Conservation (phyloP, 2,329 filamentous ascomycete genomes). For the Diplodia intermedia region DNA sequence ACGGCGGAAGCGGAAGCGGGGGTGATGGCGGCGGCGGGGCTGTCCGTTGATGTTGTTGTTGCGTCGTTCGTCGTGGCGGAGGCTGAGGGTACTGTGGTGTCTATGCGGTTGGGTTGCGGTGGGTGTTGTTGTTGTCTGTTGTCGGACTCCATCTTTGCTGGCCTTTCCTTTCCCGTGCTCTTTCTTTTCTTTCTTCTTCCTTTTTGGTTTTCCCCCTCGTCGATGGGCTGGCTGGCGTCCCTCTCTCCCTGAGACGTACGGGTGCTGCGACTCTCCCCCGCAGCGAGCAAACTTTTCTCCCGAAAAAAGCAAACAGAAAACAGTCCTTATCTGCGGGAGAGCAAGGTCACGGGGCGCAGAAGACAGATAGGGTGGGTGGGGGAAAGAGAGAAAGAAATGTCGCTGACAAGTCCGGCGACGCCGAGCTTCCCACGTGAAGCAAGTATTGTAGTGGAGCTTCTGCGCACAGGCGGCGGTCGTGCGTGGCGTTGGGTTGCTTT, state of each 20-base stretch:
- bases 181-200: neutral
- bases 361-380: too few species aligned
- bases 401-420: neutral
- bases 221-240: too few species aligned
- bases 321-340: neutral
- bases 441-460: constrained; percentile 9
- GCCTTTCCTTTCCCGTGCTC: neutral
- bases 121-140: neutral
- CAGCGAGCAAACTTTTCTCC: neutral
- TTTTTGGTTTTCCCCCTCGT: neutral
- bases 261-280: neutral
- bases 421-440: constrained; percentile 24
- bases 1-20: neutral
- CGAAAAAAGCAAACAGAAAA: neutral
- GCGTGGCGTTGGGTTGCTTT: neutral
- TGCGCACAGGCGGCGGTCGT: neutral
- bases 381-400: neutral
- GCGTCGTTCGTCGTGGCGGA: neutral
- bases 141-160: constrained; percentile 6
- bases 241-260: too few species aligned
- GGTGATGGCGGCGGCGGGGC: constrained; percentile 6
- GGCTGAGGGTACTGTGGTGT: constrained; percentile 1
- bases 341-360: too few species aligned
- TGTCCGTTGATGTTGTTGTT: neutral
- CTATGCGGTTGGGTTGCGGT: constrained; percentile 6